Evolutionary conservation across 352 stramenopile species (phyloP).

Genomic region (Albugo laibachii): DNA sequence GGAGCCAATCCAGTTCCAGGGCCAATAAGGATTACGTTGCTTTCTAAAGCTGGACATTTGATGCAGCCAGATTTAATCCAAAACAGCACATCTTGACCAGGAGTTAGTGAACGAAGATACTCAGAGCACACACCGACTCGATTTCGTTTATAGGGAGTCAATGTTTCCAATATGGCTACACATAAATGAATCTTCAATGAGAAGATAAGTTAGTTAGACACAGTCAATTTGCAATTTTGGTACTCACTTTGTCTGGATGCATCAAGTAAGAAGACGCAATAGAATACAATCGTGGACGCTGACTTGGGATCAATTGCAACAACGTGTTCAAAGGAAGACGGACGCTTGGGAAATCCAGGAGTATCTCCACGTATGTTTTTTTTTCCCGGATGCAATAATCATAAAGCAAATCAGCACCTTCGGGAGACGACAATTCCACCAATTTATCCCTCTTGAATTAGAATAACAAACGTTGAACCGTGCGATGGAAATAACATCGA

Average conservation of each 20-base stretch:
- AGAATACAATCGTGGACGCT: slow-evolving; percentile 81
- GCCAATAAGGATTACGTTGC: slow-evolving; percentile 73
- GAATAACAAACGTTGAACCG: neutral
- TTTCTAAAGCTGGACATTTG: slow-evolving; percentile 17
- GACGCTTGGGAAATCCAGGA: slow-evolving; percentile 74
- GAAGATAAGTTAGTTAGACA: neutral
- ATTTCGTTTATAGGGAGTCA: slow-evolving; percentile 78
- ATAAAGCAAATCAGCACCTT: slow-evolving; percentile 82
- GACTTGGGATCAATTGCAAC: slow-evolving; percentile 62
- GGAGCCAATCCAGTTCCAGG: slow-evolving; percentile 80
- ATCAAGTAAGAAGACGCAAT: slow-evolving; percentile 73
- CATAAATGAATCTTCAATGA: slow-evolving; percentile 40
- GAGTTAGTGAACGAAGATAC: slow-evolving; percentile 45
- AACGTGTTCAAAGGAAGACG: slow-evolving; percentile 42
- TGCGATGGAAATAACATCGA: neutral
- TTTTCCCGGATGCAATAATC: slow-evolving; percentile 86
- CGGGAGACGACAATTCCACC: slow-evolving; percentile 67
- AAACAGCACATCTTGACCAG: slow-evolving; percentile 33
- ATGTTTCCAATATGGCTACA: slow-evolving; percentile 79
- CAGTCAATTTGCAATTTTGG: slow-evolving; percentile 1
- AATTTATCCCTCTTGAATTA: slow-evolving; percentile 72
- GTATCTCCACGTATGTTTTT: slow-evolving; percentile 75
- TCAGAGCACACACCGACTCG: slow-evolving; percentile 67
- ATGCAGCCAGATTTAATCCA: slow-evolving; percentile 82
- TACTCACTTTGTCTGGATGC: slow-evolving; percentile 25